Conservation (phyloP, 208 protist species). For the Trypanosoma lewisi region DNA sequence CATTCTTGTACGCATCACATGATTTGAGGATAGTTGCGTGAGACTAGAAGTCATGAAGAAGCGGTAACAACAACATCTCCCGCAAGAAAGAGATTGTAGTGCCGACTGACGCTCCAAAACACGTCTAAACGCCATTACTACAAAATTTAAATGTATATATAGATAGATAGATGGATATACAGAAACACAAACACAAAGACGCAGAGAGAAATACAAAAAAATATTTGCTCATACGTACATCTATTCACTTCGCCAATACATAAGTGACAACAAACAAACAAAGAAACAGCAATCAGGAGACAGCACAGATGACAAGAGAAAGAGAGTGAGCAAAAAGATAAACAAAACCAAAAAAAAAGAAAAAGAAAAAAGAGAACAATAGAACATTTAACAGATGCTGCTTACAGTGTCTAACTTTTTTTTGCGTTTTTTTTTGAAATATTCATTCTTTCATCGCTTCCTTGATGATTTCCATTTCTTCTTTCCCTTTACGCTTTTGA, state of each 20-base stretch:
- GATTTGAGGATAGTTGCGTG: neutral
- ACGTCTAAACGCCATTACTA: conserved; percentile 3
- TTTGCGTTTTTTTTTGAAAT: neutral
- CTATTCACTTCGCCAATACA: too few species aligned
- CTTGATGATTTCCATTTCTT: too few species aligned
- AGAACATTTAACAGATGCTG: neutral
- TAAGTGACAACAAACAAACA: too few species aligned
- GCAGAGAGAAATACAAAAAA: neutral
- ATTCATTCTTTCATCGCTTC: too few species aligned
- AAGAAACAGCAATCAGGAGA: too few species aligned
- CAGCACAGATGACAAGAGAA: too few species aligned
- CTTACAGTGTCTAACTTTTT: neutral
- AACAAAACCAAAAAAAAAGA: conserved; percentile 2
- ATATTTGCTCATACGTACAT: too few species aligned
- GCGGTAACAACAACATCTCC: neutral
- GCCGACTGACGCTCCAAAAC: neutral
- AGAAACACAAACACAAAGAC: neutral
- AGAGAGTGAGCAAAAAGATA: neutral
- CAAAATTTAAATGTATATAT: neutral
- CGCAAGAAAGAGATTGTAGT: neutral
- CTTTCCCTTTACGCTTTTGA: too few species aligned
- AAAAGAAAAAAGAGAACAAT: neutral
- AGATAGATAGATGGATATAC: neutral
- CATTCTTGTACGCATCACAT: neutral
- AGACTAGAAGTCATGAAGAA: conserved; percentile 1